Base-by-base conservation (phyloP, 257 asterid genomes). In the Solanum medicagineum region DNA sequence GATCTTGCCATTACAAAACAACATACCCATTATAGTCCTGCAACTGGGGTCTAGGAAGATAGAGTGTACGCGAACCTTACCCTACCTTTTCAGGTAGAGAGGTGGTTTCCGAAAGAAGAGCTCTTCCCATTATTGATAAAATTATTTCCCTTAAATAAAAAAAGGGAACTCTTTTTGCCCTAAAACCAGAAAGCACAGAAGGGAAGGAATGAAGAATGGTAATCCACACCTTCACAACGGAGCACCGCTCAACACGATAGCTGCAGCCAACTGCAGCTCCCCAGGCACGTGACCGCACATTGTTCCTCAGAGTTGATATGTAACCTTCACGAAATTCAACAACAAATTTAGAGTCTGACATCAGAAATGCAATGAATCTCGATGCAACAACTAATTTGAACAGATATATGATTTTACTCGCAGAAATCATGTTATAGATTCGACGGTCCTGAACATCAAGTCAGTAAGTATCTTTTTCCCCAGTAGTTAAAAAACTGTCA, bases 231-330 rank as follows among this genome's bases (percentile, higher is more conserved):
- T 95, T 97, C 84, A 94, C 89, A 81, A 94, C 92, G 90, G 93
- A 92, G 89, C 99, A 97, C 66, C 92, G 93, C 89, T 97, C 98
- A 5, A 95, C 95, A 82, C 96, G 94, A 85, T 94, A 95, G 89
- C 99, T 97, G 91, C 98, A 97, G 80, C 92, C 98, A 85, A 93
- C 92, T 32, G 96, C 97, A 90, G 99, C 93, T 88, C 98, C 98
- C 99, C 98, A 97, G 29, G 98, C 95, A 65, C 98, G 98, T 14
- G 99, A 97, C 55, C 98, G 98, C 54, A 95, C 98, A 87, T 92
- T 95, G 92, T 97, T 97, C 89, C 99, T 94, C 91, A 95, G 86
- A 49, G 97, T 91, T 83, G 99, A 97, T 85, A 92, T 87, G 89
- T 95, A 97, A 88, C 98, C 99, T 97, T 74, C 49, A 87, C 86